These are phyloP conservation scores for Durio zibethinus DNA, from an alignment of 345 rosid species.

Conservation along the genomic window DNA sequence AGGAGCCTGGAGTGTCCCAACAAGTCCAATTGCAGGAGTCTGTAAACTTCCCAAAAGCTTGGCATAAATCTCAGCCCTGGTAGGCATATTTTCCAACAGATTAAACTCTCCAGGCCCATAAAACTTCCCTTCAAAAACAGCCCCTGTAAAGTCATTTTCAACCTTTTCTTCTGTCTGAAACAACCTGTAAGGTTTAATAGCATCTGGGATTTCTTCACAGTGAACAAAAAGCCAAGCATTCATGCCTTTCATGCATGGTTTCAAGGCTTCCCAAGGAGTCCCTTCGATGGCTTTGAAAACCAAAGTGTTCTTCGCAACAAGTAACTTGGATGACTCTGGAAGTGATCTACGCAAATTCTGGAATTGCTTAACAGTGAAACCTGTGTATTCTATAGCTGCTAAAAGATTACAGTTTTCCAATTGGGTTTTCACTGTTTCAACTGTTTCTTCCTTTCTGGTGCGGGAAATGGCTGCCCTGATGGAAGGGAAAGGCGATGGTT, in stretches of 20 bases:
- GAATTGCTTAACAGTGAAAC: slow-evolving; percentile 83
- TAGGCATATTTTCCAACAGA: slow-evolving; percentile 70
- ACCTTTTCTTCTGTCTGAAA: slow-evolving; percentile 80
- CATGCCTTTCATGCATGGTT: slow-evolving; percentile 98
- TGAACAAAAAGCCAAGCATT: slow-evolving; percentile 93
- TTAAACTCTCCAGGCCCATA: slow-evolving; percentile 78
- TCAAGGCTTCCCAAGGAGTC: slow-evolving; percentile 72
- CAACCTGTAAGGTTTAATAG: slow-evolving; percentile 71
- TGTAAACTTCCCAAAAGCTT: slow-evolving; percentile 82
- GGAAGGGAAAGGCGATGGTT: slow-evolving; percentile 29
- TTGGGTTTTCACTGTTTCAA: slow-evolving; percentile 66
- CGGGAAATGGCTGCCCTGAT: slow-evolving; percentile 81
- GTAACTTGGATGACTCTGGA: slow-evolving; percentile 64
- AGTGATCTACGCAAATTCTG: slow-evolving; percentile 67
- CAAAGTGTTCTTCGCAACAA: slow-evolving; percentile 85
- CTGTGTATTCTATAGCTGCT: slow-evolving; percentile 73
- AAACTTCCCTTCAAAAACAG: slow-evolving; percentile 88
- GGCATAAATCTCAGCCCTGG: slow-evolving; percentile 80
- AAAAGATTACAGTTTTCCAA: slow-evolving; percentile 78
- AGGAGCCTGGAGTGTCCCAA: slow-evolving; percentile 85
- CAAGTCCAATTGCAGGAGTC: slow-evolving; percentile 69
- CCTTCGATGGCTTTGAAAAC: slow-evolving; percentile 89
- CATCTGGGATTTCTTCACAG: slow-evolving; percentile 78
- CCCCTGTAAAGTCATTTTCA: slow-evolving; percentile 74
- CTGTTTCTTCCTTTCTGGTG: slow-evolving; percentile 78